Evolutionary conservation across 305 asterid genomes (phyloP).

Genomic region (Lippia alba): DNA sequence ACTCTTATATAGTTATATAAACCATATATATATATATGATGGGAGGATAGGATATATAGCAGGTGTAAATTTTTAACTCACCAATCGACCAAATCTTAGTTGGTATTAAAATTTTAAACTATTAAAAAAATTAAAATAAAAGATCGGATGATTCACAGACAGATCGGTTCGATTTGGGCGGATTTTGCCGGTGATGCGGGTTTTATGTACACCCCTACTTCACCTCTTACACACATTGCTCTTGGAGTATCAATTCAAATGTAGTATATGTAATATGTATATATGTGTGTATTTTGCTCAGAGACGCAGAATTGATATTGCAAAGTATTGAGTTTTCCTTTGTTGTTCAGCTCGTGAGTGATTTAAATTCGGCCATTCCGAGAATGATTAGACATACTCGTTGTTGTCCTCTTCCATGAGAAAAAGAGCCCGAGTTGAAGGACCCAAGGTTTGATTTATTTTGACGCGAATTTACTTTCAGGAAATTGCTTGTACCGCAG

Average conservation of each 20-base stretch:
- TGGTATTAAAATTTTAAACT: no score
- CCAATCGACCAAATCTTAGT: no score
- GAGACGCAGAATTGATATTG: conserved; percentile 2
- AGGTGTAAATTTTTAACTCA: no score
- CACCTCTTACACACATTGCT: conserved; percentile 26
- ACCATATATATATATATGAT: no score
- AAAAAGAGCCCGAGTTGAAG: conserved; percentile 42
- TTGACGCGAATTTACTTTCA: neutral
- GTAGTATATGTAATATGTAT: conserved; percentile 3
- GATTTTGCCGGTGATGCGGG: no score
- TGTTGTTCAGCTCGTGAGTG: conserved; percentile 31
- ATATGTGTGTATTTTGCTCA: neutral
- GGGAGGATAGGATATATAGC: no score
- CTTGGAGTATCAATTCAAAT: neutral
- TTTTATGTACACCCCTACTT: no score
- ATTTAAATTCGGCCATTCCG: conserved; percentile 18
- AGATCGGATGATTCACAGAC: no score
- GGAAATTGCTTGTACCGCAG: neutral
- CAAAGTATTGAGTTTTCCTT: neutral
- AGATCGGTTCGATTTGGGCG: no score
- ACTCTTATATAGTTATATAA: no score
- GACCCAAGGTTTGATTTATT: conserved; percentile 40
- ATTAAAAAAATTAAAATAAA: no score
- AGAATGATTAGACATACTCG: conserved; percentile 6
- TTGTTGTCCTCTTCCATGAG: conserved; percentile 37